Evolutionary conservation across 768 basidiomycete genomes (phyloP).

Genomic region (Chalciporus sphaerocephalus): DNA sequence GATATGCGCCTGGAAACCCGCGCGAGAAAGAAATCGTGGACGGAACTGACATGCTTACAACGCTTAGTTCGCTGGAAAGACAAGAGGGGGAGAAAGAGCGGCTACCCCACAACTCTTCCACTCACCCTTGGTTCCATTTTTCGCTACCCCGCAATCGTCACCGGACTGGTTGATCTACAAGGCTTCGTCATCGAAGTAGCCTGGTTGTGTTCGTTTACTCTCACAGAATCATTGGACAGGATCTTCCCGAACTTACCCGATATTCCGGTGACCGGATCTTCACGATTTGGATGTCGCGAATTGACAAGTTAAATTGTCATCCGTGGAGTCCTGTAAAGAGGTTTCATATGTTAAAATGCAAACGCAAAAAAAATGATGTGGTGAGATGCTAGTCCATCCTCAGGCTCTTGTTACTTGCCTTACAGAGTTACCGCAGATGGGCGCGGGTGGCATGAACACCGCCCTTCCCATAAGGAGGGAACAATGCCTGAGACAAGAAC

Average conservation of each 20-base stretch:
- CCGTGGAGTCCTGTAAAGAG: slow-evolving; percentile 7
- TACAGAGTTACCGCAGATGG: slow-evolving; percentile 21
- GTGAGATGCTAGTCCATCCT: slow-evolving; percentile 12
- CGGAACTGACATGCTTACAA: background rate
- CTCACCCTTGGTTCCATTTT: background rate
- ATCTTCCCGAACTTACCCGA: slow-evolving; percentile 16
- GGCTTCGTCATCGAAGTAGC: slow-evolving; percentile 1
- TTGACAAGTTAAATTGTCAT: slow-evolving; percentile 4
- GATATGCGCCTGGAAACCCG: background rate
- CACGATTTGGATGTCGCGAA: slow-evolving; percentile 9
- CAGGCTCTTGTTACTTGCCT: slow-evolving; percentile 14
- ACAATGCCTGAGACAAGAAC: slow-evolving; percentile 27
- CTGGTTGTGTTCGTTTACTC: slow-evolving; percentile 1
- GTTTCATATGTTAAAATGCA: slow-evolving; percentile 15
- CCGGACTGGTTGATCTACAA: slow-evolving; percentile 2
- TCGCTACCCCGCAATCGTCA: slow-evolving; percentile 14
- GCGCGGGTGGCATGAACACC: slow-evolving; percentile 20
- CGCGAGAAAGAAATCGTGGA: background rate
- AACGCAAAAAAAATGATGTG: too few species aligned
- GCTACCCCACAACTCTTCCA: background rate
- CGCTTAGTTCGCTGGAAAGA: background rate
- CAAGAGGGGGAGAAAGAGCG: background rate
- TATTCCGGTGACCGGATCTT: slow-evolving; percentile 24
- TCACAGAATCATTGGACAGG: slow-evolving; percentile 16
- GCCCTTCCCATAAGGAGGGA: slow-evolving; percentile 30